Evolutionary conservation across 2,329 filamentous ascomycete genomes (phyloP).

Genomic region (Penicillium decumbens): DNA sequence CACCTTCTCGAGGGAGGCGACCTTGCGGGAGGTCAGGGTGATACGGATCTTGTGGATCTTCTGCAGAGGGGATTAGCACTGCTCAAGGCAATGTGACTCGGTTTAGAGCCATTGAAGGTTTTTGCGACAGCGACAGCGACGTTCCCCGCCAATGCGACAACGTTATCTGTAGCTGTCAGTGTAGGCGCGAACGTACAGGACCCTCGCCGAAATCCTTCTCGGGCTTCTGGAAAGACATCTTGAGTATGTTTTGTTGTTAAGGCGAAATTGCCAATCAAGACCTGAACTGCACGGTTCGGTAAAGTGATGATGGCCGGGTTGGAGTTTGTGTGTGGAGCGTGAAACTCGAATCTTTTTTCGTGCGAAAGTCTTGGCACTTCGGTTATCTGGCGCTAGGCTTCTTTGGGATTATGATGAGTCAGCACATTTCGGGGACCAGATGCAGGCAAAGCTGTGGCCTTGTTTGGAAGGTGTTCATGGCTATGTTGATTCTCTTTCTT

Average conservation of each 20-base stretch:
- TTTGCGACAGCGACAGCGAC: constrained; percentile 10
- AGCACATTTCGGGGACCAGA: constrained; percentile 16
- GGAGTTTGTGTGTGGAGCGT: constrained; percentile 20
- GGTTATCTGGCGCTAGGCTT: constrained; percentile 39
- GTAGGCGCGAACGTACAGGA: constrained; percentile 56
- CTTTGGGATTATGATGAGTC: constrained; percentile 19
- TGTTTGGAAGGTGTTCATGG: constrained; percentile 3
- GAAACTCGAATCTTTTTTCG: constrained; percentile 26
- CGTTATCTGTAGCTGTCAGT: background rate
- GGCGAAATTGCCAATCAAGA: constrained; percentile 62
- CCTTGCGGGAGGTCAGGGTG: constrained; percentile 93
- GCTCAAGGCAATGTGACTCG: constrained; percentile 7
- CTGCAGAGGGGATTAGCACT: constrained; percentile 38
- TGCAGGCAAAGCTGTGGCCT: constrained; percentile 7
- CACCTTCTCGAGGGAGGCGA: constrained; percentile 94
- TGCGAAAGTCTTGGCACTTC: constrained; percentile 35
- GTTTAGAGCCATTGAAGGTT: background rate
- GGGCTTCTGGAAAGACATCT: constrained; percentile 90
- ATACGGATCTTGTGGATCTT: constrained; percentile 99
- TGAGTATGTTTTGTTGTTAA: constrained; percentile 41
- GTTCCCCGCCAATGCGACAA: constrained; percentile 6
- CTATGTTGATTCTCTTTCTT: constrained; percentile 7
- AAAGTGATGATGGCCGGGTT: constrained; percentile 64
- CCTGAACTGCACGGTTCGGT: constrained; percentile 72
- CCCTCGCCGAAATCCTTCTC: constrained; percentile 92